Conservation (phyloP, 805 yeast species). For the Kodamaea kakaduensis region DNA sequence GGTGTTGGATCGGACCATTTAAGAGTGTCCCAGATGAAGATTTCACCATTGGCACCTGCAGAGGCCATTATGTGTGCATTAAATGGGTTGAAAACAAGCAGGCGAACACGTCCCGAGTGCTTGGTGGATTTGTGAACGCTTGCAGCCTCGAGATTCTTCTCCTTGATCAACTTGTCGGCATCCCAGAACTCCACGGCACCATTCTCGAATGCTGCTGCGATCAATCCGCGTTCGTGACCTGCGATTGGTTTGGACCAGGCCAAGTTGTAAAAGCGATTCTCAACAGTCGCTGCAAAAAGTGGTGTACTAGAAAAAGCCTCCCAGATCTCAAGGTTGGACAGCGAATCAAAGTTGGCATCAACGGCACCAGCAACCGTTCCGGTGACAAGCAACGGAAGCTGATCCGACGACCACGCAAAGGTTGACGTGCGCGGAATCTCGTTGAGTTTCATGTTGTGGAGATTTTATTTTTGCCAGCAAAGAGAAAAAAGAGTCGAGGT, state of each 20-base stretch:
- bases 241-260: slow-evolving; percentile 72
- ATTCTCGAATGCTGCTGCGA: slow-evolving; percentile 89
- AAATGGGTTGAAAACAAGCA: slow-evolving; percentile 72
- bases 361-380: slow-evolving; percentile 97
- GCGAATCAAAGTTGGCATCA: slow-evolving; percentile 78
- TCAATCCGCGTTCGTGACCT: slow-evolving; percentile 46
- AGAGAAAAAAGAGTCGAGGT: neutral
- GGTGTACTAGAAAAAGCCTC: slow-evolving; percentile 50
- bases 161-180: slow-evolving; percentile 45
- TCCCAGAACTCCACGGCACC: slow-evolving; percentile 81
- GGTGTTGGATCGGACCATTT: slow-evolving; percentile 53
- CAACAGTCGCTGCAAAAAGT: slow-evolving; percentile 33
- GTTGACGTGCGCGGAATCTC: slow-evolving; percentile 85
- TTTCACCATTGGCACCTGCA: slow-evolving; percentile 87
- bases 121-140: slow-evolving; percentile 50
- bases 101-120: slow-evolving; percentile 68
- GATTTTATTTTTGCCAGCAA: neutral
- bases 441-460: slow-evolving; percentile 52
- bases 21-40: slow-evolving; percentile 84
- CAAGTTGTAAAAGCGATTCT: slow-evolving; percentile 59
- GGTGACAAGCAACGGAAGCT: slow-evolving; percentile 73
- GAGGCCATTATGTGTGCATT: slow-evolving; percentile 73
- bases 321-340: slow-evolving; percentile 78
- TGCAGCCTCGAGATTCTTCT: slow-evolving; percentile 37
- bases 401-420: slow-evolving; percentile 91